phyloP scores from a whole-genome alignment of 2,329 filamentous ascomycete species.

The Ophioceras dolichostomum region DNA sequence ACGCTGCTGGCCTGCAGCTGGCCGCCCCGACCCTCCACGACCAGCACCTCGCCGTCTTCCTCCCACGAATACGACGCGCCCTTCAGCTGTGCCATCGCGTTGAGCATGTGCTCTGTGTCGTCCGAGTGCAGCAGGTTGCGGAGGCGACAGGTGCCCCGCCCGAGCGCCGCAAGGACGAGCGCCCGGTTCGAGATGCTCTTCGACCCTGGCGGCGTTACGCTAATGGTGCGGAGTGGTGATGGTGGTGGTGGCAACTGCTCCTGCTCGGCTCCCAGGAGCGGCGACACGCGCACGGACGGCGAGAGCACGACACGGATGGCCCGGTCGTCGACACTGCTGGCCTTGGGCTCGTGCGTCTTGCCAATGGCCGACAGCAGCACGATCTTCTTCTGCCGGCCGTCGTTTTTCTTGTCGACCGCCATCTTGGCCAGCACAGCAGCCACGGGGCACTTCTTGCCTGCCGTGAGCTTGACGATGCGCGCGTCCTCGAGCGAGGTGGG shows the following conservation, averaged over 20 bases:
- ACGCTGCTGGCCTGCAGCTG: constrained; percentile 62
- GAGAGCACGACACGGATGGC: constrained; percentile 77
- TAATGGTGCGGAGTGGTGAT: constrained; percentile 32
- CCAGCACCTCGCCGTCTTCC: constrained; percentile 80
- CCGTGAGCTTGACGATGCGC: constrained; percentile 67
- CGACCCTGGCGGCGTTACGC: constrained; percentile 82
- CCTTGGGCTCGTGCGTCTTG: constrained; percentile 73
- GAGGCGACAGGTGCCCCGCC: constrained; percentile 73
- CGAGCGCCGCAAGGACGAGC: constrained; percentile 83
- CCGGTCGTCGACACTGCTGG: constrained; percentile 77
- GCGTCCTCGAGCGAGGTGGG: constrained; percentile 79
- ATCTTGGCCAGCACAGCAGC: constrained; percentile 82
- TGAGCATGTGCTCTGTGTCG: constrained; percentile 94
- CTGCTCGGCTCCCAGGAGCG: constrained; percentile 54
- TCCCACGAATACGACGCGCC: constrained; percentile 91
- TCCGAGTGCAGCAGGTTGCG: constrained; percentile 92
- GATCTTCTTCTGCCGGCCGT: constrained; percentile 89
- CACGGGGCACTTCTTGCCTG: constrained; percentile 77
- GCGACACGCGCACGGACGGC: constrained; percentile 60
- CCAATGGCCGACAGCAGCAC: constrained; percentile 87
- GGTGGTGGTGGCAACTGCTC: neutral
- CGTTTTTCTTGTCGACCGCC: constrained; percentile 98
- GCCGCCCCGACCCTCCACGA: constrained; percentile 86
- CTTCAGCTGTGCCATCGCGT: constrained; percentile 72
- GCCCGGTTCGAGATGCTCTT: constrained; percentile 97